phyloP scores from a whole-genome alignment of 768 basidiomycete species.

The Mycena haematopus region DNA sequence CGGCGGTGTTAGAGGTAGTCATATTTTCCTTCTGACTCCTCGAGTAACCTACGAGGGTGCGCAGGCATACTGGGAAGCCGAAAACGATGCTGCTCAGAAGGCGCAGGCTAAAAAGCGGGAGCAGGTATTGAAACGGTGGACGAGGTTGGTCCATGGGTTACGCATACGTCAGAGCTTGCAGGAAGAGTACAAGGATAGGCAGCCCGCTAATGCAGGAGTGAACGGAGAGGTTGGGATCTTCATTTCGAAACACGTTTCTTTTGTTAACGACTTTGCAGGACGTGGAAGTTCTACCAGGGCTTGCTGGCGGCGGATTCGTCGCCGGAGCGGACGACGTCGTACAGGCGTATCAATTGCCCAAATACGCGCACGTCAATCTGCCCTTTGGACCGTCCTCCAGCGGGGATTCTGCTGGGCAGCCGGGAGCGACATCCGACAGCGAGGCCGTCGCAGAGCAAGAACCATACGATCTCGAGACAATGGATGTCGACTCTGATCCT shows the following conservation, averaged over 20 bases:
- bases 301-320: constrained; percentile 61
- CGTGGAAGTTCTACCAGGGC: constrained; percentile 22
- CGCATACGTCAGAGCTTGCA: constrained; percentile 84
- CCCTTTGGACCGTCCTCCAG: constrained; percentile 20
- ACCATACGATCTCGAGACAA: constrained; percentile 46
- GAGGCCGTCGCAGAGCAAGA: constrained; percentile 34
- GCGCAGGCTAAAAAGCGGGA: constrained; percentile 79
- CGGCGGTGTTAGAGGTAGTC: constrained; percentile 74
- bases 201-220: constrained; percentile 29
- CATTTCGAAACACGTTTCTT: neutral
- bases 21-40: constrained; percentile 17
- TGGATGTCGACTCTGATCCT: constrained; percentile 43
- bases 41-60: constrained; percentile 4
- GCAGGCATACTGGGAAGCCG: constrained; percentile 87
- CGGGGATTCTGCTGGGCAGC: constrained; percentile 26
- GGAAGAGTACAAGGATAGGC: constrained; percentile 67
- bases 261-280: constrained; percentile 10
- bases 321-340: constrained; percentile 76
- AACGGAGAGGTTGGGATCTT: constrained; percentile 27
- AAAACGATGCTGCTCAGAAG: constrained; percentile 78
- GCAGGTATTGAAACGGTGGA: constrained; percentile 87
- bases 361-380: constrained; percentile 50
- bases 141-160: constrained; percentile 84
- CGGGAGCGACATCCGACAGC: constrained; percentile 30
- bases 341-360: constrained; percentile 73